Conservation (phyloP, 257 asterid genomes). For the Solanum bulbocastanum region DNA sequence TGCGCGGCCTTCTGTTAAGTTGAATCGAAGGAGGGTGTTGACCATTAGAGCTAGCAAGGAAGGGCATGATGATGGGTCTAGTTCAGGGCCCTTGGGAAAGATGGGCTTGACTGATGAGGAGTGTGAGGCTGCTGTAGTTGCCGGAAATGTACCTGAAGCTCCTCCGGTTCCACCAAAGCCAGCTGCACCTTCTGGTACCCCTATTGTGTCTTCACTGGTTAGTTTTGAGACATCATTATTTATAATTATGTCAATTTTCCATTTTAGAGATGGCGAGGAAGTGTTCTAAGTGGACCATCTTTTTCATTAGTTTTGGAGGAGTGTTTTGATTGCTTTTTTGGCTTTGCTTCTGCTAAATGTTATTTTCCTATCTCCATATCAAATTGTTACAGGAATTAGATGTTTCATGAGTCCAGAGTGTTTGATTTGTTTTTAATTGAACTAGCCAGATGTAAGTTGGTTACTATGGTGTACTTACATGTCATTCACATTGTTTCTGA, state of each 20-base stretch:
- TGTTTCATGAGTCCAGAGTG: not conserved
- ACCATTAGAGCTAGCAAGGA: not conserved
- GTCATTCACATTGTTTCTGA: not conserved
- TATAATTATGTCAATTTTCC: not conserved
- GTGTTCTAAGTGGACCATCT: not conserved
- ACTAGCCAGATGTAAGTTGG: not conserved
- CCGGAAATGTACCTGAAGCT: slow-evolving; percentile 79
- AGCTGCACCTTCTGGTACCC: slow-evolving; percentile 76
- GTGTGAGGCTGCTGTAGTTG: slow-evolving; percentile 82
- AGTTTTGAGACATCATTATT: slow-evolving; percentile 8
- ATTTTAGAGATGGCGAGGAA: not conserved
- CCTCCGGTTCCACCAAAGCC: slow-evolving; percentile 74
- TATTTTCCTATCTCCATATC: not conserved
- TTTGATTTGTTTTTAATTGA: not conserved
- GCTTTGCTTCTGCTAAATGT: not conserved
- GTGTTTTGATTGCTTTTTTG: not conserved
- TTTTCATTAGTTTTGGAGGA: not conserved
- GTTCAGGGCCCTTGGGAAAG: slow-evolving; percentile 30
- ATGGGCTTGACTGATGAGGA: slow-evolving; percentile 51
- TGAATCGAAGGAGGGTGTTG: not conserved
- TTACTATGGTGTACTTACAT: not conserved
- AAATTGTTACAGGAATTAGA: not conserved
- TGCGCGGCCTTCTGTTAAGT: not conserved
- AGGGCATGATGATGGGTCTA: not conserved
- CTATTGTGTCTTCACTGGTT: slow-evolving; percentile 51